Conservation (phyloP, 2,329 filamentous ascomycete species). For the Mollisia scopiformis region DNA sequence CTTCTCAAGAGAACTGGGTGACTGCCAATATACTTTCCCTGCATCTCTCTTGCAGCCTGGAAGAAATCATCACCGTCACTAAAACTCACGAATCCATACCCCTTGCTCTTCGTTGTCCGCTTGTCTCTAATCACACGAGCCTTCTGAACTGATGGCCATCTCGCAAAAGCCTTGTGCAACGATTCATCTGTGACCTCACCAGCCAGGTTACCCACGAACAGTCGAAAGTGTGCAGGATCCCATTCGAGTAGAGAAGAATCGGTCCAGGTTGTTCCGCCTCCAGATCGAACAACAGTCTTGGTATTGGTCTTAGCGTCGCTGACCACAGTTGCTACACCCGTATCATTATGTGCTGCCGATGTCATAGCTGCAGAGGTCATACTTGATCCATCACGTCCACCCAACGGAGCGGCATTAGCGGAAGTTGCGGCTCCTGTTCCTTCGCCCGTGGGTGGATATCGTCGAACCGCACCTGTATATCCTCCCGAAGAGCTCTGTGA, state of each 20-base stretch:
- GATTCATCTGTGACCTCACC: slow-evolving; percentile 98
- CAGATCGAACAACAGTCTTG: slow-evolving; percentile 86
- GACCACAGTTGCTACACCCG: slow-evolving; percentile 45
- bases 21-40: slow-evolving; percentile 98
- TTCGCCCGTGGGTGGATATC: slow-evolving; percentile 42
- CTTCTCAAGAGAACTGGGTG: slow-evolving; percentile 88
- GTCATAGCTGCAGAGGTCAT: slow-evolving; percentile 72
- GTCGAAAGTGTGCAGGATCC: slow-evolving; percentile 91
- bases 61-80: slow-evolving; percentile 96
- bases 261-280: slow-evolving; percentile 91
- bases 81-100: slow-evolving; percentile 96
- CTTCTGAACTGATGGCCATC: slow-evolving; percentile 87
- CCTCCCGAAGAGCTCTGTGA: slow-evolving; percentile 39
- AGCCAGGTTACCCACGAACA: slow-evolving; percentile 96
- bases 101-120: slow-evolving; percentile 93
- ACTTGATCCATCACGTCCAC: slow-evolving; percentile 58
- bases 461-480: slow-evolving; percentile 36
- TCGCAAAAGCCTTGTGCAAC: slow-evolving; percentile 88
- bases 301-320: slow-evolving; percentile 59
- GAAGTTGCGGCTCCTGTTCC: slow-evolving; percentile 46
- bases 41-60: slow-evolving; percentile 95
- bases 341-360: slow-evolving; percentile 48
- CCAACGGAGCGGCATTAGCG: slow-evolving; percentile 48
- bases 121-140: slow-evolving; percentile 94
- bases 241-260: slow-evolving; percentile 89